Conservation (phyloP, 1,139 yeast genomes). For the Pneumocystis canis region DNA sequence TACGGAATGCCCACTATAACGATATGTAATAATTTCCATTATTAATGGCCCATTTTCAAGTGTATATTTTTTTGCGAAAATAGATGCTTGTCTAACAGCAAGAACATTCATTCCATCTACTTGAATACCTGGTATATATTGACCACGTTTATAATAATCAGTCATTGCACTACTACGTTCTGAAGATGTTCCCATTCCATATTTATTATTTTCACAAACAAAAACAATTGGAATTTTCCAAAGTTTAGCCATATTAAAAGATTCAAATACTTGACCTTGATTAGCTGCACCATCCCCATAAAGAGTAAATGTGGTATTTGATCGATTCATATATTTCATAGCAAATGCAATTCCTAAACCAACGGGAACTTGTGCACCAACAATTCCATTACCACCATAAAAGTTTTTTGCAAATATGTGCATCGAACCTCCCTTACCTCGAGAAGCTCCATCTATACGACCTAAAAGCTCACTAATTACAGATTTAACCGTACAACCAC, state of each 20-base stretch:
- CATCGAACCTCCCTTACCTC: constrained; percentile 99
- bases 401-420: constrained; percentile 92
- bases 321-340: constrained; percentile 78
- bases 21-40: constrained; percentile 90
- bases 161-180: constrained; percentile 91
- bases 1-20: constrained; percentile 99
- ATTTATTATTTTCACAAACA: constrained; percentile 96
- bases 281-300: constrained; percentile 99
- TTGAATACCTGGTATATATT: constrained; percentile 95
- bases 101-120: constrained; percentile 97
- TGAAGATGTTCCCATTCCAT: constrained; percentile 99
- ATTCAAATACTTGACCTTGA: constrained; percentile 97
- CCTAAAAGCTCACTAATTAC: constrained; percentile 96
- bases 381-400: constrained; percentile 99
- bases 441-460: constrained; percentile 83
- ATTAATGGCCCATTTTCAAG: constrained; percentile 94
- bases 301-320: constrained; percentile 68
- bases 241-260: constrained; percentile 96
- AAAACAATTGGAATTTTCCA: constrained; percentile 92
- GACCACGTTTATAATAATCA: constrained; percentile 97
- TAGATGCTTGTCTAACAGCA: constrained; percentile 90
- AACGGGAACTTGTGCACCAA: constrained; percentile 96
- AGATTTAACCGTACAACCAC: constrained; percentile 83
- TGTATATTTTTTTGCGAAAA: constrained; percentile 94
- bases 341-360: constrained; percentile 97